A percentile compares a stretch with the other conserved stretches of the same genome.
phyloP scores from a whole-genome alignment of 495 filamentous ascomycete species.

The Talaromyces ruber region DNA sequence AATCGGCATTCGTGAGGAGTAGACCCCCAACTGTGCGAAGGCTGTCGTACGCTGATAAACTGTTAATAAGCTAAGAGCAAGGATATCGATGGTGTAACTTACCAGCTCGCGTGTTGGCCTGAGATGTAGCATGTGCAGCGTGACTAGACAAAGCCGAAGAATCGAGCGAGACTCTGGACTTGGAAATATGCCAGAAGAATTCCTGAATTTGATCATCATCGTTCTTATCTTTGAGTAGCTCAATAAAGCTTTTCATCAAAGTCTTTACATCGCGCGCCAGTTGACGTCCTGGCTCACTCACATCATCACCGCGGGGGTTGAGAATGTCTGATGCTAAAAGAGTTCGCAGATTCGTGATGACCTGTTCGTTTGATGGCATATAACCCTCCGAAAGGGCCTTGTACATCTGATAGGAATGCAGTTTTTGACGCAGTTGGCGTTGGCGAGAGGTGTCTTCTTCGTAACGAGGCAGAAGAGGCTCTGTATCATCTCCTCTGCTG shows the following conservation, averaged over 20 bases:
- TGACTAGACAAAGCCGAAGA: slow-evolving; percentile 52
- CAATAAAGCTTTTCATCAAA: slow-evolving; percentile 66
- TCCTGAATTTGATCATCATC: slow-evolving; percentile 79
- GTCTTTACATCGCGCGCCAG: slow-evolving; percentile 64
- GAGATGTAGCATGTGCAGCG: slow-evolving; percentile 56
- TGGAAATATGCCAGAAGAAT: slow-evolving; percentile 77
- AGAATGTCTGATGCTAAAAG: slow-evolving; percentile 70
- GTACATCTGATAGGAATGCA: slow-evolving; percentile 88
- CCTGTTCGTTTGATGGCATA: slow-evolving; percentile 86
- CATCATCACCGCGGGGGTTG: slow-evolving; percentile 63
- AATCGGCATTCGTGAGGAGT: slow-evolving; percentile 82
- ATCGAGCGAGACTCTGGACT: slow-evolving; percentile 63
- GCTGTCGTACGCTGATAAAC: slow-evolving; percentile 66
- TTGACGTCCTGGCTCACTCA: slow-evolving; percentile 68
- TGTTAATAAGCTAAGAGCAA: neutral
- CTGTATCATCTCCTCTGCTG: slow-evolving; percentile 41
- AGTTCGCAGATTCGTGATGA: slow-evolving; percentile 71
- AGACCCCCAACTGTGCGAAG: slow-evolving; percentile 75
- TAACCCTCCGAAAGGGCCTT: slow-evolving; percentile 76
- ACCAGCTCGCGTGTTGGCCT: slow-evolving; percentile 75
- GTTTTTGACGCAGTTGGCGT: slow-evolving; percentile 67
- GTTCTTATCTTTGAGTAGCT: slow-evolving; percentile 75
- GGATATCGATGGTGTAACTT: slow-evolving; percentile 11
- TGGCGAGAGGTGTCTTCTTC: slow-evolving; percentile 74
- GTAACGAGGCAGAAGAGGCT: slow-evolving; percentile 79